phyloP scores from a whole-genome alignment of 2,329 filamentous ascomycete species.

The Microthyrium microscopicum region DNA sequence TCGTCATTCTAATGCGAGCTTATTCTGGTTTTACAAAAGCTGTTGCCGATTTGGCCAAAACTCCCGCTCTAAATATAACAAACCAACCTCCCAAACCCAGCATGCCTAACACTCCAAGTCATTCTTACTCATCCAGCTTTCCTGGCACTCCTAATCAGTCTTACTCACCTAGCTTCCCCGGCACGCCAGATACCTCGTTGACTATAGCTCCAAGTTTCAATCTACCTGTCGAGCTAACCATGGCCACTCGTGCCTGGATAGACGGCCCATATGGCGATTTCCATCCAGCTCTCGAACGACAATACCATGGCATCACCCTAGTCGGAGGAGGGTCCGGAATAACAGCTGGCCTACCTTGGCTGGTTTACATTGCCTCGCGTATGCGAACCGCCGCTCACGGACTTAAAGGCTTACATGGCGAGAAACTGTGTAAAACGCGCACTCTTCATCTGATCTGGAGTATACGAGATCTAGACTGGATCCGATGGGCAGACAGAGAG shows the following conservation, averaged over 20 bases:
- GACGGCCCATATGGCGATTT: constrained; percentile 7
- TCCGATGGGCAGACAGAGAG: constrained; percentile 4
- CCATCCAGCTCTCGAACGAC: background rate
- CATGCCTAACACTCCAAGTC: background rate
- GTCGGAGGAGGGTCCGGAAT: constrained; percentile 4
- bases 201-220: background rate
- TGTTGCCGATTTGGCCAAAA: constrained; percentile 2
- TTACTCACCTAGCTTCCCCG: background rate
- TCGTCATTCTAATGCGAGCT: constrained; percentile 5
- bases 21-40: constrained; percentile 7
- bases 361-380: constrained; percentile 8
- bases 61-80: background rate
- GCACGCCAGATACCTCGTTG: background rate
- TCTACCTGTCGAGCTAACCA: background rate
- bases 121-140: background rate
- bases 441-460: constrained; percentile 4
- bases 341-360: constrained; percentile 9
- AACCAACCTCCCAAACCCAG: background rate
- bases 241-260: background rate
- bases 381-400: constrained; percentile 1
- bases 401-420: background rate
- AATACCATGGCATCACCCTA: constrained; percentile 3
- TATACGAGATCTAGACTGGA: constrained; percentile 6
- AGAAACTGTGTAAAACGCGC: constrained; percentile 4
- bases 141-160: background rate